Evolutionary conservation across 2,329 filamentous ascomycete species (phyloP), one percentile per base, ranked within the genome.

Genomic region (Helotiales sp.): DNA sequence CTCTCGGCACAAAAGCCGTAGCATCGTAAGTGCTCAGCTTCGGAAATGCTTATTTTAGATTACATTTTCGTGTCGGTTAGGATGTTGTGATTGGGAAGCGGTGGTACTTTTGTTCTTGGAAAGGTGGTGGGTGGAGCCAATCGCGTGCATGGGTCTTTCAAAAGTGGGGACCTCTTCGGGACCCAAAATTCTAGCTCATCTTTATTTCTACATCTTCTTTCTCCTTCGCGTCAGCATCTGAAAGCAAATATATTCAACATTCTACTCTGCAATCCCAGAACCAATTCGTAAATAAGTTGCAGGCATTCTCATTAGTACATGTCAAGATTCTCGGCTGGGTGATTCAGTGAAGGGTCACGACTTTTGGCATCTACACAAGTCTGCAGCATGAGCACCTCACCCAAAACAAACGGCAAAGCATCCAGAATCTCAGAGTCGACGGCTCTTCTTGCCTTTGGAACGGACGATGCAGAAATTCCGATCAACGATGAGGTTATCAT

Each of bases 361-460:
- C 50, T 13, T 10, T 40, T 24, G 30, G 20, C 32, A 15, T n/a
- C 30, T 26, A 10, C 13, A 37, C 11, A 3, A n/a, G 32, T 24
- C 45, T 34, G 3, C 43, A 24, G 20, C 8, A 54, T 54, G 47
- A 22, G 13, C 13, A 11, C 32, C 47, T 22, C 17, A 7, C 1
- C 13, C 22, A 37, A n/a, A 62, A 52, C 15, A 17, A 52, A 30
- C 20, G 45, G 60, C 45, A 50, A 26, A 22, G 4, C 32, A 32
- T 52, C 59, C 15, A 20, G 2, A 5, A n/a, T 37, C 8, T 61
- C 68, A 61, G 71, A 73, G 49, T 64, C 40, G 5, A 73, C 70
- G 34, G 69, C 71, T 64, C 66, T 73, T 1, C 69, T 73, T 43
- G 28, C 37, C 24, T 64, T 58, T 17, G 61, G 63, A 24, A 59